Percentiles rank a stretch among this genome's conserved stretches.
Evolutionary conservation across 1,139 yeast genomes (phyloP).

Genomic region (Sugiyamaella grinbergsii): DNA sequence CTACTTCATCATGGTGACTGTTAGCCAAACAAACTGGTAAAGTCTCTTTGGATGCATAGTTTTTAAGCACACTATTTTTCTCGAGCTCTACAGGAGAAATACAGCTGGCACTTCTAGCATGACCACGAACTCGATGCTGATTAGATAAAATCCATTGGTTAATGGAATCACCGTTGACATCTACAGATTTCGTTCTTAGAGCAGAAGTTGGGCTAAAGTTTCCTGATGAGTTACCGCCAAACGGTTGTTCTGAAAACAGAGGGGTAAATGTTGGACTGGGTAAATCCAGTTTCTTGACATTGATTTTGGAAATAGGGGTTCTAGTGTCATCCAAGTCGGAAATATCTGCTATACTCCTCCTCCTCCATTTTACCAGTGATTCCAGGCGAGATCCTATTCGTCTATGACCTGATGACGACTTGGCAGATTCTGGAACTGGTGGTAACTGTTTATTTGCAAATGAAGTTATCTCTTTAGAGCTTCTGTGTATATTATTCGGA

Average conservation of each 20-base stretch:
- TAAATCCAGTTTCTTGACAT: background rate
- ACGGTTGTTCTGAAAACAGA: background rate
- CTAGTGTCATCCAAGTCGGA: background rate
- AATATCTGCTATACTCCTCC: constrained; percentile 7
- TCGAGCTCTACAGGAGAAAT: background rate
- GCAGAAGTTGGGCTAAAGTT: no score
- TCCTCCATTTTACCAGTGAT: constrained; percentile 13
- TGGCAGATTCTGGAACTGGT: constrained; percentile 3
- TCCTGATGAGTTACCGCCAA: no score
- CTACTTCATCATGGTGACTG: background rate
- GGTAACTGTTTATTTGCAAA: no score
- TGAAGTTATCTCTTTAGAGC: no score
- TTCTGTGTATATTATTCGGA: no score
- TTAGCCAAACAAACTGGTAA: no score
- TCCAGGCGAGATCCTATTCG: constrained; percentile 16
- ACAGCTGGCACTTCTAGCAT: background rate
- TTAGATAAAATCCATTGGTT: no score
- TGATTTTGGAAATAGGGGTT: background rate
- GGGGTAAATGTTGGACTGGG: background rate
- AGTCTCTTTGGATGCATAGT: no score
- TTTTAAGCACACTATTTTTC: no score
- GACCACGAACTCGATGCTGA: background rate
- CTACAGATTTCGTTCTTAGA: no score
- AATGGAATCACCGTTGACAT: no score
- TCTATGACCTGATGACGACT: background rate